These are phyloP conservation scores for Alisma plantagoaquatica DNA, from an alignment of 106 monocot genomes.

Conservation along the genomic window DNA sequence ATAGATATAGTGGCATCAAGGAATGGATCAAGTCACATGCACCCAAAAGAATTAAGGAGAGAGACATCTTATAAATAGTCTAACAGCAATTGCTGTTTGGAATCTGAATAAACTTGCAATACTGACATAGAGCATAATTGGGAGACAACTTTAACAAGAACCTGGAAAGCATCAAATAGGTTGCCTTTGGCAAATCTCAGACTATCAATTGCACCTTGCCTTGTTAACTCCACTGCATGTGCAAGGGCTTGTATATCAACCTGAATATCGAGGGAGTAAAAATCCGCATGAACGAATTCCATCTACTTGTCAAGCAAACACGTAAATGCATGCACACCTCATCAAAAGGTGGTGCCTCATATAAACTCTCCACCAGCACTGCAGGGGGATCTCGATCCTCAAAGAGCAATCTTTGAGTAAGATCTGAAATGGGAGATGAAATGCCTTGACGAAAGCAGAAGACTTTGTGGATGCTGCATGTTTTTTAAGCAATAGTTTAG, in stretches of 20 bases:
- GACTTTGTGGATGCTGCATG: constrained; percentile 70
- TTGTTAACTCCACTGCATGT: constrained; percentile 94
- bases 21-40: too few relatives aligned
- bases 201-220: constrained; percentile 90
- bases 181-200: constrained; percentile 90
- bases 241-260: constrained; percentile 99
- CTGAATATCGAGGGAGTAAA: constrained; percentile 29
- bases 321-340: constrained; percentile 37
- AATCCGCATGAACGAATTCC: neutral
- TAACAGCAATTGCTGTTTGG: too few relatives aligned
- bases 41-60: too few relatives aligned
- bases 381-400: constrained; percentile 88
- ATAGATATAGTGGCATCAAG: too few relatives aligned
- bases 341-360: constrained; percentile 85
- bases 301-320: neutral
- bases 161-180: constrained; percentile 92
- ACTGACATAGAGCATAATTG: too few relatives aligned
- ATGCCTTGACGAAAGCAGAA: constrained; percentile 75
- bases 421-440: constrained; percentile 81
- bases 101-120: too few relatives aligned
- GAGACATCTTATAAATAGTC: too few relatives aligned
- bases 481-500: neutral
- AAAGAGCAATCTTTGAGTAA: constrained; percentile 77
- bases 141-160: constrained; percentile 15
- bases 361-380: constrained; percentile 53